Percentiles rank a stretch among this genome's conserved stretches.
Evolutionary conservation across 1,284 basidiomycete genomes (phyloP).

Genomic region (Mycosarcoma mackinlayi): DNA sequence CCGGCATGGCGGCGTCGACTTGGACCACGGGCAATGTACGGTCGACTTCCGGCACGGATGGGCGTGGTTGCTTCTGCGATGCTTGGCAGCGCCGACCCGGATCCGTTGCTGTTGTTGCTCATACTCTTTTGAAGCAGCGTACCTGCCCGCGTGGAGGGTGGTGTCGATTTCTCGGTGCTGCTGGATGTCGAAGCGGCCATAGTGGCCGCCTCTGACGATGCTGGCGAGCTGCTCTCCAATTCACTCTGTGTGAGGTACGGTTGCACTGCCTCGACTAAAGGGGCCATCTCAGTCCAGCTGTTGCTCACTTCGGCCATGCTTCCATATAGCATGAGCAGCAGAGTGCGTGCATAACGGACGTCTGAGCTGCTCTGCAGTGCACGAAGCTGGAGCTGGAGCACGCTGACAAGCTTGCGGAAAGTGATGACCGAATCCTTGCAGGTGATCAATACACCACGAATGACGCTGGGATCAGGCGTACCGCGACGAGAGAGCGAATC

Average conservation of each 20-base stretch:
- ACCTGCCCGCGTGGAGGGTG: constrained; percentile 27
- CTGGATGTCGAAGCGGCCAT: neutral
- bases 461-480: constrained; percentile 77
- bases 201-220: constrained; percentile 12
- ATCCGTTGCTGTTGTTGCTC: constrained; percentile 22
- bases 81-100: constrained; percentile 48
- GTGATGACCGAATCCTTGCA: constrained; percentile 86
- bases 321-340: constrained; percentile 88
- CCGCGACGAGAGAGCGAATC: constrained; percentile 82
- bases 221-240: constrained; percentile 10
- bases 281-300: constrained; percentile 84
- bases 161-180: constrained; percentile 12
- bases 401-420: constrained; percentile 86
- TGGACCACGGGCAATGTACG: constrained; percentile 29
- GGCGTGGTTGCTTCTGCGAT: constrained; percentile 59
- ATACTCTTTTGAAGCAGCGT: constrained; percentile 28
- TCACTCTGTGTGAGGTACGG: constrained; percentile 52
- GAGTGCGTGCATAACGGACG: constrained; percentile 85
- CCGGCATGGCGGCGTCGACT: constrained; percentile 56
- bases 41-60: constrained; percentile 24
- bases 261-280: constrained; percentile 77
- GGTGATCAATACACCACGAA: constrained; percentile 82
- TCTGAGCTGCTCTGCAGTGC: constrained; percentile 78
- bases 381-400: constrained; percentile 83
- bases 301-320: constrained; percentile 87